Base-by-base conservation (phyloP, 2,329 filamentous ascomycete genomes). In the Apiospora malaysiana region DNA sequence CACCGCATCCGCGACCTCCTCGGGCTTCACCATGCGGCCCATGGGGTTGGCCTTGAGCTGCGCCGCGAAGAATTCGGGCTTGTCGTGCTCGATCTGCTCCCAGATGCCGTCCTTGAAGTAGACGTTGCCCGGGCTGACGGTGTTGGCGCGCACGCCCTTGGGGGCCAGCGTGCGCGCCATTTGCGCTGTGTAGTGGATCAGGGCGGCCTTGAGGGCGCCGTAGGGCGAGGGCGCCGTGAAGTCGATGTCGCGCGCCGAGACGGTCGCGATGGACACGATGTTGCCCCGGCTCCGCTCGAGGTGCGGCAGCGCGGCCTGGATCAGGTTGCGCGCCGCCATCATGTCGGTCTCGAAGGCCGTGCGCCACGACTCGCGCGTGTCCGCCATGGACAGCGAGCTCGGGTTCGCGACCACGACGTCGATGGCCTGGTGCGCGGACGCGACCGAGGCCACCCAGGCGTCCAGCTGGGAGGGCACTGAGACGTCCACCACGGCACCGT, bases 201-300 rank as follows among this genome's bases (percentile, higher is more conserved):
- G 65, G 1, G 79, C 79, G 4, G 81, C 79, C 74, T 80, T 81
- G 73, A 81, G 75, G 9, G 79, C 72, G 4, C 80, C 80, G 71
- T 82, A 82, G 1, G 81, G 80, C 2, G 77, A 76, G 0, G 80
- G 79, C 3, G 78, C 77, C 3, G 79, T 81, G 72, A 81, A 81
- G 68, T 82, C 81, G 25, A 82, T 71, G 66, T 81, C 79, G 16
- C 79, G 76, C 8, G 80, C 80, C 2, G 76, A 78, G 14, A 82
- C 80, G 32, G 79, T 80, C 7, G 77, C 75, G 66, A 82, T 81
- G 47, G 75, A 77, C 27, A 82, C 73, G 46, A 82, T 76, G 71
- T 75, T 79, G 14, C 81, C 81, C 66, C 78, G 78, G 3, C 75
- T 70, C 67, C 75, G 76, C 71, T 81, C 78, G 2, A 82, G 76